These are phyloP conservation scores for Leonotis leonurus DNA, from an alignment of 257 asterid species.

Conservation along the genomic window DNA sequence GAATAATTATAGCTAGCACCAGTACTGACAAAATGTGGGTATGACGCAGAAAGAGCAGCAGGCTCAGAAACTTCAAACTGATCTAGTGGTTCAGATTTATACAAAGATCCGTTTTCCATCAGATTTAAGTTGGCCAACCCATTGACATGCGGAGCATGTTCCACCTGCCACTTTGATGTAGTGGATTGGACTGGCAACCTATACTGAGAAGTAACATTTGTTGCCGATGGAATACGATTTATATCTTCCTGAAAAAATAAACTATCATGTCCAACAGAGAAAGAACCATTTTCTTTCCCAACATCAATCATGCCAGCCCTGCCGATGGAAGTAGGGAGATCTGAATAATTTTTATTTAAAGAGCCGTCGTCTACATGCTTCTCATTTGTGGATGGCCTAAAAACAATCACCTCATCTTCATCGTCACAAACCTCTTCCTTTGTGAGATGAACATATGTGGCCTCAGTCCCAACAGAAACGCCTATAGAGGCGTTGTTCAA, in stretches of 20 bases:
- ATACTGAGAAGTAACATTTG: constrained; percentile 30
- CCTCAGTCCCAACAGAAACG: constrained; percentile 18
- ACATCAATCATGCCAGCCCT: constrained; percentile 21
- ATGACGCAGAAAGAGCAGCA: constrained; percentile 42
- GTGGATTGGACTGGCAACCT: constrained; percentile 34
- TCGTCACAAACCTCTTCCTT: constrained; percentile 47
- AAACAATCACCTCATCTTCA: constrained; percentile 75
- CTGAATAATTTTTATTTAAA: constrained; percentile 18
- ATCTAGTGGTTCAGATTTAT: constrained; percentile 35
- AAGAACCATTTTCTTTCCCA: constrained; percentile 29
- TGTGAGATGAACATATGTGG: constrained; percentile 16
- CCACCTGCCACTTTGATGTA: constrained; percentile 38
- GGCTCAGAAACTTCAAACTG: constrained; percentile 39
- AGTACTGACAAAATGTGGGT: constrained; percentile 31
- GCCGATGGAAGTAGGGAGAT: constrained; percentile 18
- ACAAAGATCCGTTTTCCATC: constrained; percentile 39
- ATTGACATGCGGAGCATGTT: constrained; percentile 27
- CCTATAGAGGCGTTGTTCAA: constrained; percentile 17
- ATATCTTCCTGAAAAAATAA: constrained; percentile 29
- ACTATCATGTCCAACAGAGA: constrained; percentile 39
- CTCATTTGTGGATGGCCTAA: constrained; percentile 57
- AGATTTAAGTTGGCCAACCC: constrained; percentile 46
- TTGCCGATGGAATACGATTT: constrained; percentile 24
- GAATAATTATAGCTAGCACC: constrained; percentile 22
- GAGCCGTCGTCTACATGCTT: constrained; percentile 39